Conservation (phyloP, 2,329 filamentous ascomycete genomes). For the Penicillium sp. region DNA sequence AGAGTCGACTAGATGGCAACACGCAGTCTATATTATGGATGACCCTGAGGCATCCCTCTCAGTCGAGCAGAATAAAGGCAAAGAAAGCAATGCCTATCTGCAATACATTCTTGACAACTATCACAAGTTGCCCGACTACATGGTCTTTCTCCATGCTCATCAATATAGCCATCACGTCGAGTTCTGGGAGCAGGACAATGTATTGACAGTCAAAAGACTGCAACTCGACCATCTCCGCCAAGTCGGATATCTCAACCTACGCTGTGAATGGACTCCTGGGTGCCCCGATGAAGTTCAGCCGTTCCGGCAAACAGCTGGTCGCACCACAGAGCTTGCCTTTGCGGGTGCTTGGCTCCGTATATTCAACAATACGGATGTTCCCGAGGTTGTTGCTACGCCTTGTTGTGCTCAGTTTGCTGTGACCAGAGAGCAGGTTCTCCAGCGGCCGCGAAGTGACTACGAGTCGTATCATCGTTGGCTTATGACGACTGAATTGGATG, state of each 20-base stretch:
- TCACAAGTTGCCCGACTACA: constrained; percentile 47
- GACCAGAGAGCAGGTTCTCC: constrained; percentile 50
- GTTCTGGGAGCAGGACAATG: constrained; percentile 51
- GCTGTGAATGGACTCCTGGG: constrained; percentile 44
- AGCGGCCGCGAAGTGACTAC: constrained; percentile 52
- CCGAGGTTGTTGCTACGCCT: constrained; percentile 51
- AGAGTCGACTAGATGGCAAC: constrained; percentile 38
- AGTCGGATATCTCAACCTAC: constrained; percentile 57
- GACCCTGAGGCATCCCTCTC: constrained; percentile 23
- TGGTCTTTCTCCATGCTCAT: constrained; percentile 56
- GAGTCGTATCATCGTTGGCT: constrained; percentile 57
- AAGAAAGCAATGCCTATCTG: constrained; percentile 44
- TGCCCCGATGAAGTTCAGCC: constrained; percentile 36
- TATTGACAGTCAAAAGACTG: constrained; percentile 48
- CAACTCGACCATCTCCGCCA: constrained; percentile 49
- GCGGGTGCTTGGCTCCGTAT: constrained; percentile 29
- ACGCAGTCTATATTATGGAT: constrained; percentile 44
- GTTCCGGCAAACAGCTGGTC: constrained; percentile 22
- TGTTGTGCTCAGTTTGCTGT: constrained; percentile 66
- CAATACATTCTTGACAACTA: constrained; percentile 48
- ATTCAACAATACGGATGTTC: constrained; percentile 40
- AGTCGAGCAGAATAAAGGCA: constrained; percentile 40
- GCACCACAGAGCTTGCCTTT: constrained; percentile 26
- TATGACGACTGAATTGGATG: constrained; percentile 51
- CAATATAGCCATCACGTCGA: constrained; percentile 51